phyloP scores from a whole-genome alignment of 1,284 basidiomycete genomes.

The Kwoniella shivajii region DNA sequence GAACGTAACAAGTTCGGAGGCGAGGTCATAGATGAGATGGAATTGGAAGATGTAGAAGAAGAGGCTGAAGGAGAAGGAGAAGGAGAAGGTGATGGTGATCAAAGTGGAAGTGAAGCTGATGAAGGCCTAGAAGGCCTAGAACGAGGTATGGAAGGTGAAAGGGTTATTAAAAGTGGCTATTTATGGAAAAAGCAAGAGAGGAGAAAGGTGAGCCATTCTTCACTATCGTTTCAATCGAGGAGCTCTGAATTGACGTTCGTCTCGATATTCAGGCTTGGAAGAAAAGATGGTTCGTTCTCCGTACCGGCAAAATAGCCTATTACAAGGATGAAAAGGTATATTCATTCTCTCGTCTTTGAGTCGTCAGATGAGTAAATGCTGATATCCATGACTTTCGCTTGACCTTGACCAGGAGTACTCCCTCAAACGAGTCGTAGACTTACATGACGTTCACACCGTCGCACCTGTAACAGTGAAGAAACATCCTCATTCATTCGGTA shows the following conservation, averaged over 20 bases:
- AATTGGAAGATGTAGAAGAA: slow-evolving; percentile 66
- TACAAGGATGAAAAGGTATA: slow-evolving; percentile 82
- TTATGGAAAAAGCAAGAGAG: slow-evolving; percentile 95
- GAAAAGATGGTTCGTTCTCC: slow-evolving; percentile 96
- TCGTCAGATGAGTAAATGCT: not conserved
- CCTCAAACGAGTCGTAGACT: slow-evolving; percentile 83
- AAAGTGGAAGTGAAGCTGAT: slow-evolving; percentile 23
- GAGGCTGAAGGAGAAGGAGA: slow-evolving; percentile 62
- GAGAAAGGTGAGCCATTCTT: slow-evolving; percentile 82
- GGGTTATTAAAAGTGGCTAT: slow-evolving; percentile 85
- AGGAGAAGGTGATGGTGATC: slow-evolving; percentile 57
- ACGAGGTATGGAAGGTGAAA: slow-evolving; percentile 69
- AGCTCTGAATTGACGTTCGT: slow-evolving; percentile 2
- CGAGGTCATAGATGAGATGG: slow-evolving; percentile 65
- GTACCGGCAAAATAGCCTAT: slow-evolving; percentile 88
- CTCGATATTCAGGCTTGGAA: slow-evolving; percentile 78
- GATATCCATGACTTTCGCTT: slow-evolving; percentile 56
- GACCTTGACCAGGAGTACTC: slow-evolving; percentile 83
- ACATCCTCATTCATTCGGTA: slow-evolving; percentile 85
- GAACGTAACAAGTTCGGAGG: slow-evolving; percentile 35
- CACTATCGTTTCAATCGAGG: not conserved
- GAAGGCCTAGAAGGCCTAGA: slow-evolving; percentile 53
- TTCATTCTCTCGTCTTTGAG: slow-evolving; percentile 29
- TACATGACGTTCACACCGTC: slow-evolving; percentile 87
- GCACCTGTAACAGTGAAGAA: slow-evolving; percentile 86